Evolutionary conservation across 352 stramenopile species (phyloP).

Genomic region (Pythium pyrilobum): DNA sequence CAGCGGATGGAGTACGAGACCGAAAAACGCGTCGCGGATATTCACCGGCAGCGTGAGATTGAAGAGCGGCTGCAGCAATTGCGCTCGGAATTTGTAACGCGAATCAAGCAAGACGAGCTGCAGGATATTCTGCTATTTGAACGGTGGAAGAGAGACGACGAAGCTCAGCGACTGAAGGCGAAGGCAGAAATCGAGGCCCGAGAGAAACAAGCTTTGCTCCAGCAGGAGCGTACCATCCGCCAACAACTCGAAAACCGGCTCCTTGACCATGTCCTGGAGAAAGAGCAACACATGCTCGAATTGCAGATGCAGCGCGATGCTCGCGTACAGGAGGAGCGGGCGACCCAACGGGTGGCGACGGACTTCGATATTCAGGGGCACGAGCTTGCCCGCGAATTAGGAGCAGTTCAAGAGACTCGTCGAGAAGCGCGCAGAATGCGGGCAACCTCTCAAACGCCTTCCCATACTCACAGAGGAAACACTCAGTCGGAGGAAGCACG

Average conservation of each 20-base stretch:
- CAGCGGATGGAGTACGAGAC: constrained; percentile 68
- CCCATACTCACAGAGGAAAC: no score
- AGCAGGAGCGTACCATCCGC: constrained; percentile 50
- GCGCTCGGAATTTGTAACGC: constrained; percentile 64
- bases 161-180: constrained; percentile 30
- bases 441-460: no score
- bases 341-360: not conserved
- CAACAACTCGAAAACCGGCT: constrained; percentile 27
- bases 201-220: constrained; percentile 38
- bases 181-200: constrained; percentile 28
- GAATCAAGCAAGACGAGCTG: constrained; percentile 66
- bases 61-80: constrained; percentile 63
- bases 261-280: constrained; percentile 21
- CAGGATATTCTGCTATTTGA: constrained; percentile 65
- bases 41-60: constrained; percentile 57
- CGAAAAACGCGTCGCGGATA: constrained; percentile 47
- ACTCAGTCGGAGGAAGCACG: no score
- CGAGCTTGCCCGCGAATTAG: not conserved
- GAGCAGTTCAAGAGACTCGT: not conserved
- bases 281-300: constrained; percentile 18
- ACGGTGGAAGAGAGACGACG: constrained; percentile 67
- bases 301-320: constrained; percentile 15
- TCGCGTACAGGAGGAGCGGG: constrained; percentile 9
- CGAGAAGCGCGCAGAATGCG: not conserved
- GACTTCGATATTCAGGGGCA: constrained; percentile 1